Evolutionary conservation across 495 filamentous ascomycete species (phyloP), one percentile per base, ranked within the genome.

Genomic region (Penicillium coffeae): DNA sequence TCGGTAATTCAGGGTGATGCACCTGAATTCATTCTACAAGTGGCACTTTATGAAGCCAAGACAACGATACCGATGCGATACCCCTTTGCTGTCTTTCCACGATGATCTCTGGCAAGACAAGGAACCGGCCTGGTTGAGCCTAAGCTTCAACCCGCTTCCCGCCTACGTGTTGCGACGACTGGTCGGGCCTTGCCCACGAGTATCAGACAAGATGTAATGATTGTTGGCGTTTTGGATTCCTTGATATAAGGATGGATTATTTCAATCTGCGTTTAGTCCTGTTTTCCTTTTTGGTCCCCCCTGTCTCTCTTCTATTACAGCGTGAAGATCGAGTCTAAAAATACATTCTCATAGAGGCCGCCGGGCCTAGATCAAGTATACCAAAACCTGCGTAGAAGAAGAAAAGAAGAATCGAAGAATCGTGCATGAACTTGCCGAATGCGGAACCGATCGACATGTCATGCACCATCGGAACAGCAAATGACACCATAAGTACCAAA

Each of bases 11-110:
- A 22, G 57, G 56, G 42, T 63, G 54, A 63, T 54, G 21, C 32
- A 18, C 22, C 32, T 21, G 34, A n/a, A n/a, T 19, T 16, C n/a
- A 32, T 36, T 37, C 27, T n/a, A 8, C 18, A 25, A 25, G 44
- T 35, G 43, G 42, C 33, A 27, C 20, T 32, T 25, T 38, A 44
- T 50, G 42, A 59, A 33, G 56, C 56, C 48, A 51, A 45, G 40
- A 20, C 36, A 51, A 52, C 45, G 55, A 56, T 48, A 38, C 48
- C 48, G 56, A 50, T 60, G 58, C 51, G 60, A 63, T 63, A 63
- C 60, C 60, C 59, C 51, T 41, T 38, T 38, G 36, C 13, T 45
- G 30, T 45, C 42, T 45, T 32, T 43, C n/a, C n/a, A n/a, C n/a
- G n/a, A n/a, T n/a, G n/a, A n/a, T n/a, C n/a, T n/a, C n/a, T n/a